Base-by-base conservation (phyloP, 2,329 filamentous ascomycete genomes). In the Nakataea oryzae region DNA sequence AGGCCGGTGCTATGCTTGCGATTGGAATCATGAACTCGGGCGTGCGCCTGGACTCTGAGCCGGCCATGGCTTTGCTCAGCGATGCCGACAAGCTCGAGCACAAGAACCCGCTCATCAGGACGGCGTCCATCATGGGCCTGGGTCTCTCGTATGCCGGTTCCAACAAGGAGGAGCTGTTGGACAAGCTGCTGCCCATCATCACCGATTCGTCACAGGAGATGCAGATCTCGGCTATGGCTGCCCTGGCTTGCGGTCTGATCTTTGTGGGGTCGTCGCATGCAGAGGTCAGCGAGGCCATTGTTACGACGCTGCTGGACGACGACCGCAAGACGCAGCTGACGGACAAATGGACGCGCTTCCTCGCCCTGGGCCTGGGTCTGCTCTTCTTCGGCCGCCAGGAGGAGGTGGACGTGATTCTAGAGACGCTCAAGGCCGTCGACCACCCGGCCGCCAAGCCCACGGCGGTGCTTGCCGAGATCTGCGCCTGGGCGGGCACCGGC, bases 401-500 rank as follows among this genome's bases (percentile, higher is more conserved):
- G 74, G 93, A 97, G 74, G 95, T 97, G n/a, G 95, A 99, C 70
- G 93, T 97, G 63, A 93, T 97, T 67, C 79, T 97, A 34, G 95
- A 99, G 78, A 96, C 95, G 0, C 83, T 99, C 62, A 99, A 97
- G 80, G 95, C 90, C 29, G 92, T 97, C 61, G 93, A 97, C 66
- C 93, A 97, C 73, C 93, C 95, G 28, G 96, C 97, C 87, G 91
- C 93, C 26, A 95, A 95, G 76, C 90, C 95, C n/a, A 96, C 93
- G 1, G 90, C 91, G 1, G 91, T 97, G 7, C 84, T 99, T 64
- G 92, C 93, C 21, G 93, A 96, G 71, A 96, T 97, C 62, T 99
- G 96, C 72, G 95, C 95, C 4, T 99, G 93, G 92, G 95, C 95
- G 59, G 95, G 95, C 63, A 99, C 96, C 57, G 95, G 96, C 66